Percentiles rank a stretch among this genome's conserved stretches.
phyloP scores from a whole-genome alignment of 768 basidiomycete genomes.

The Myochromella boudieri region DNA sequence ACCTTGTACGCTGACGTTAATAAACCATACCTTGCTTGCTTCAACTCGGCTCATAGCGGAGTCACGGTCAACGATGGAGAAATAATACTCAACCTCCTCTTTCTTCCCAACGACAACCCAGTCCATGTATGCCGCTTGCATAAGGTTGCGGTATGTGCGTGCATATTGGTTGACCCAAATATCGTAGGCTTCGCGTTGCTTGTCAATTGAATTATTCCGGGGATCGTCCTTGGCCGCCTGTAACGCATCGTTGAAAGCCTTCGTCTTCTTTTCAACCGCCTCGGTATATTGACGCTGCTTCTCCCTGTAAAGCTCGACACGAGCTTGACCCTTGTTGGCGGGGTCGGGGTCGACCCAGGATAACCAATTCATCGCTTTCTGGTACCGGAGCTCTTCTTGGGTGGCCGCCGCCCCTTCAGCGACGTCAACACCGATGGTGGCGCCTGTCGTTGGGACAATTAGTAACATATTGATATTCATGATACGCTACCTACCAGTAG shows the following conservation, averaged over 20 bases:
- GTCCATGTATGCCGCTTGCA: constrained; percentile 4
- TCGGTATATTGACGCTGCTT: neutral
- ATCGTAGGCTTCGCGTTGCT: neutral
- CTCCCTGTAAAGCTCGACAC: neutral
- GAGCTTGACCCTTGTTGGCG: neutral
- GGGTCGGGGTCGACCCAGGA: neutral
- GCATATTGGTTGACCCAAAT: neutral
- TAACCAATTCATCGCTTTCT: constrained; percentile 1
- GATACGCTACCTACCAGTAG: neutral
- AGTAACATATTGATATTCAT: neutral
- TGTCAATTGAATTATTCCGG: neutral
- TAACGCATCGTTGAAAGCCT: neutral
- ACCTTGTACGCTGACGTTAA: neutral
- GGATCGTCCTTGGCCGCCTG: neutral
- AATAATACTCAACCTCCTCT: constrained; percentile 3
- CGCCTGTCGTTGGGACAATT: neutral
- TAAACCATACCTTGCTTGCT: neutral
- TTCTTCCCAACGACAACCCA: constrained; percentile 1
- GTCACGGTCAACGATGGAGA: neutral
- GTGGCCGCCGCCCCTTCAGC: neutral
- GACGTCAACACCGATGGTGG: constrained; percentile 1
- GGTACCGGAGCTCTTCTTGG: neutral
- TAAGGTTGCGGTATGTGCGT: constrained; percentile 1
- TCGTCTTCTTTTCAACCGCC: neutral
- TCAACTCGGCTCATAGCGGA: neutral